phyloP scores from a whole-genome alignment of 2,329 filamentous ascomycete species.

The Pestalotiopsis sp. region DNA sequence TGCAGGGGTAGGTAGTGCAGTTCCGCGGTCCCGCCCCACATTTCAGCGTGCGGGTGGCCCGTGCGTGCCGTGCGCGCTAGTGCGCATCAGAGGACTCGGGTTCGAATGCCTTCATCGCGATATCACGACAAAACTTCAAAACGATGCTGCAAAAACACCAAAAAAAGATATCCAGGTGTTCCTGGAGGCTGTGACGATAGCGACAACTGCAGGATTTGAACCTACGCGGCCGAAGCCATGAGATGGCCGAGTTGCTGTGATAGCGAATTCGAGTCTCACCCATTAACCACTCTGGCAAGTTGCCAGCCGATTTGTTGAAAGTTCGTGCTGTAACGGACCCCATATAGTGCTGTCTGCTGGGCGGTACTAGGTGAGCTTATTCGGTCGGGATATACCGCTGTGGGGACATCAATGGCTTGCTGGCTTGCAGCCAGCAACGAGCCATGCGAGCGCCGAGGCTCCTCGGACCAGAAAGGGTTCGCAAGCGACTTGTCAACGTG shows the following conservation, averaged over 20 bases:
- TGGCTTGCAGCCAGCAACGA: background rate
- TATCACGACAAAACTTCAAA: background rate
- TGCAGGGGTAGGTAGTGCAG: conserved; percentile 7
- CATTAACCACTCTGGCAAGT: conserved; percentile 17
- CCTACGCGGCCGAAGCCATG: conserved; percentile 17
- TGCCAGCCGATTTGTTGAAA: conserved; percentile 12
- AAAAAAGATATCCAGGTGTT: background rate
- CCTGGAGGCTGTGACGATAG: conserved; percentile 7
- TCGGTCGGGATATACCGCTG: background rate
- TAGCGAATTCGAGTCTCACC: conserved; percentile 14
- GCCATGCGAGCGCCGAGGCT: background rate
- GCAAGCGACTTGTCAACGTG: background rate
- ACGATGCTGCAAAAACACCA: background rate
- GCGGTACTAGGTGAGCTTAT: too few species aligned
- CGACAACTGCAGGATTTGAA: conserved; percentile 17
- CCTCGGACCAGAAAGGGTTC: background rate
- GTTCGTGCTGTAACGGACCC: background rate
- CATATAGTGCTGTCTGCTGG: background rate
- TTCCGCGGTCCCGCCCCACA: background rate
- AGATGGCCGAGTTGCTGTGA: conserved; percentile 6
- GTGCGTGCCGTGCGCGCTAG: background rate
- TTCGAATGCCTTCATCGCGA: background rate
- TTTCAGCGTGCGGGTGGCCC: background rate
- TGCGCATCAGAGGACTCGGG: background rate
- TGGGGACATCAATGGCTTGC: background rate